Conservation (phyloP, 2,329 filamentous ascomycete genomes). For the Trichoderma lentiforme region DNA sequence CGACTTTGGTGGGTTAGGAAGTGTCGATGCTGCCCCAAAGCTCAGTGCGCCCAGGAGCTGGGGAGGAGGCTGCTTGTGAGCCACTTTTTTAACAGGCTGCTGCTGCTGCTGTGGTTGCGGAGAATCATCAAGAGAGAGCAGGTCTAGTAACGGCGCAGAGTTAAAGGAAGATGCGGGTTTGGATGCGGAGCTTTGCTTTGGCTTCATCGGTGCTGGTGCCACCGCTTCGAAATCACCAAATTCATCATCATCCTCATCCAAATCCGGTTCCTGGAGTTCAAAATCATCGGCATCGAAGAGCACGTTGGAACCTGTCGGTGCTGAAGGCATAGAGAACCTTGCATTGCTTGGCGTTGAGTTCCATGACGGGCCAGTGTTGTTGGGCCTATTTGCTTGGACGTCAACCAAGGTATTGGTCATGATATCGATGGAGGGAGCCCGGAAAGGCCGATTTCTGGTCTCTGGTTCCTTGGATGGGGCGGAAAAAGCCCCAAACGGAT, state of each 20-base stretch:
- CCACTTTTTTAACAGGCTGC: constrained; percentile 14
- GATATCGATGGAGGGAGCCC: constrained; percentile 52
- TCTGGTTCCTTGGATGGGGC: neutral
- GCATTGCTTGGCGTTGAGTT: constrained; percentile 9
- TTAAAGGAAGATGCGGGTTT: constrained; percentile 18
- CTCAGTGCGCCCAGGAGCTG: constrained; percentile 32
- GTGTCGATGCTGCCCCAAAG: constrained; percentile 31
- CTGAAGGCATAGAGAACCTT: constrained; percentile 26
- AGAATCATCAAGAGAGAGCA: constrained; percentile 39
- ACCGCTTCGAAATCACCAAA: constrained; percentile 61
- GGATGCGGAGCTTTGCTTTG: neutral
- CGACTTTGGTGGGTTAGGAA: constrained; percentile 49
- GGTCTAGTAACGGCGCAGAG: constrained; percentile 36
- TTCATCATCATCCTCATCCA: constrained; percentile 52
- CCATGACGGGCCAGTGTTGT: neutral
- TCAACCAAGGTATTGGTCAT: constrained; percentile 52
- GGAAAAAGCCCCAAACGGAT: neutral
- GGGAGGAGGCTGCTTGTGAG: constrained; percentile 27
- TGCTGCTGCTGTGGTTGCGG: constrained; percentile 24
- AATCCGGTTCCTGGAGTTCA: constrained; percentile 39
- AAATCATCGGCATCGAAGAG: constrained; percentile 65
- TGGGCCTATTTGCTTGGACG: constrained; percentile 24
- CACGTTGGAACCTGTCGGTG: constrained; percentile 47
- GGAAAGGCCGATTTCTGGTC: constrained; percentile 29
- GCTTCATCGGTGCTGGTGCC: constrained; percentile 21